phyloP scores from a whole-genome alignment of 352 stramenopile species.

The Phytophthora fragariae region DNA sequence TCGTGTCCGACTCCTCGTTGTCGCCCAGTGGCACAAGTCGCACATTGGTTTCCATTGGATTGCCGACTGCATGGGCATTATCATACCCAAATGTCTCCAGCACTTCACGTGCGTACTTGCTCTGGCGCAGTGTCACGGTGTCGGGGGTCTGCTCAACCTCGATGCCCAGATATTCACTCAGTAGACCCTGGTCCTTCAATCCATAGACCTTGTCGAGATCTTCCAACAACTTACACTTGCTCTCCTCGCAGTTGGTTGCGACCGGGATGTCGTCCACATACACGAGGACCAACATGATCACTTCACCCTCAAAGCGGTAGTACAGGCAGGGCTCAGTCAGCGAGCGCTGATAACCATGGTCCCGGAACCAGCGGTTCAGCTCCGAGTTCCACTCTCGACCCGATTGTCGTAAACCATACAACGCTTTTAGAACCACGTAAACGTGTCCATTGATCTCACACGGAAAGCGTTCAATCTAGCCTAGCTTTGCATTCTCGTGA shows the following conservation, averaged over 20 bases:
- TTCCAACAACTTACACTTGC: not conserved
- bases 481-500: not conserved
- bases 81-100: not conserved
- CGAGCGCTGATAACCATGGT: not conserved
- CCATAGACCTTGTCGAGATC: not conserved
- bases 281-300: constrained; percentile 1
- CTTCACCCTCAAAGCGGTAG: not conserved
- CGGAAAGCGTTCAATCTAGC: not conserved
- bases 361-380: not conserved
- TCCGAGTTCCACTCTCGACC: not conserved
- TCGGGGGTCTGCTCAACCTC: too few species aligned
- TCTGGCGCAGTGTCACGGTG: not conserved
- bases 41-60: not conserved
- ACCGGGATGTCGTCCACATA: not conserved
- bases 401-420: not conserved
- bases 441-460: constrained; percentile 1
- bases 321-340: constrained; percentile 1
- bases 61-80: not conserved
- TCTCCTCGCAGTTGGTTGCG: not conserved
- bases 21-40: not conserved
- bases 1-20: not conserved
- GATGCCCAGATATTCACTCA: not conserved
- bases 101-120: not conserved
- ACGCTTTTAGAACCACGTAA: not conserved
- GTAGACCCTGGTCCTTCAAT: not conserved